These are phyloP conservation scores for Rubia balearica DNA, from an alignment of 305 asterid species.

Conservation along the genomic window DNA sequence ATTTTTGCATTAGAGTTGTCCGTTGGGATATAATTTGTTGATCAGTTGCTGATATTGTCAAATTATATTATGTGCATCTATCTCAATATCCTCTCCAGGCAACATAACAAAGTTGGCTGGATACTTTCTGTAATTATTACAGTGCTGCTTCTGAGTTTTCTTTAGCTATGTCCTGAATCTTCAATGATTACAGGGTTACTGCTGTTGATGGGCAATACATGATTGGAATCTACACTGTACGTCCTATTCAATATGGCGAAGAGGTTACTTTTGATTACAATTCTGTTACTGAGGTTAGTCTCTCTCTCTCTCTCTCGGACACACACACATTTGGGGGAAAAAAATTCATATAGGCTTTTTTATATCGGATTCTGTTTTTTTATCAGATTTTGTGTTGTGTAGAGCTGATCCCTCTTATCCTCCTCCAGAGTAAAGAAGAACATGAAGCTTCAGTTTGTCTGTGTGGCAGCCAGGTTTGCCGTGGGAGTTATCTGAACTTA, in stretches of 20 bases:
- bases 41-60: background rate
- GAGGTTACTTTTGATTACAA: slow-evolving; percentile 96
- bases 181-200: slow-evolving; percentile 66
- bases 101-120: background rate
- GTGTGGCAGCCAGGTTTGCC: slow-evolving; percentile 98
- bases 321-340: background rate
- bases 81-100: background rate
- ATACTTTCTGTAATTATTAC: background rate
- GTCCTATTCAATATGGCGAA: slow-evolving; percentile 93
- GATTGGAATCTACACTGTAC: slow-evolving; percentile 90
- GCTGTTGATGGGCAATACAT: slow-evolving; percentile 98
- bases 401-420: slow-evolving; percentile 12
- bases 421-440: slow-evolving; percentile 94
- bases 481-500: slow-evolving; percentile 92
- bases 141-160: slow-evolving; percentile 54
- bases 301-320: slow-evolving; percentile 6
- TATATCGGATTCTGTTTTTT: slow-evolving; percentile 4
- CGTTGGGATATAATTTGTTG: background rate
- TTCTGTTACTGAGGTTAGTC: slow-evolving; percentile 93
- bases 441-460: slow-evolving; percentile 97
- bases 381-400: background rate
- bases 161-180: slow-evolving; percentile 4
- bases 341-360: slow-evolving; percentile 7
- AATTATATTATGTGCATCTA: background rate
- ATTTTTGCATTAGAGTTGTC: no score